Evolutionary conservation across 495 filamentous ascomycete genomes (phyloP).

Genomic region (Daldinia decipiens): DNA sequence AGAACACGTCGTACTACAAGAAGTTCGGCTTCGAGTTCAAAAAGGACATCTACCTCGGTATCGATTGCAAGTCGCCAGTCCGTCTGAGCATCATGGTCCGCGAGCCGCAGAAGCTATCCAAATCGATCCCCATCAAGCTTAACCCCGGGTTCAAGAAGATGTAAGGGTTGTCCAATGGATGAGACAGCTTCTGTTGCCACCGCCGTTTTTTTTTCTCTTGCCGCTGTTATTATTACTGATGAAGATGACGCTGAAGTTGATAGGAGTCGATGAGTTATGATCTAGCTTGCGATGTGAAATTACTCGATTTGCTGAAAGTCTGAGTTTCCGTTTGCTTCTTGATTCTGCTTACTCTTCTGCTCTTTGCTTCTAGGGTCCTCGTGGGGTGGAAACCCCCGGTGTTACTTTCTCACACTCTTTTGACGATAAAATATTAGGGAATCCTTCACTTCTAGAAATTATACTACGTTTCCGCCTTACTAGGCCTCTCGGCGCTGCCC

Average conservation of each 20-base stretch:
- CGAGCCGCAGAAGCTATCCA: constrained; percentile 61
- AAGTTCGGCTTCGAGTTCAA: constrained; percentile 73
- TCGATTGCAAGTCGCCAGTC: constrained; percentile 67
- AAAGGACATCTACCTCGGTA: constrained; percentile 66
- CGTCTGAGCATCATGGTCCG: constrained; percentile 81
- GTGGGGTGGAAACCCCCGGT: constrained; percentile 29
- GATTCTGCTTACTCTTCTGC: constrained; percentile 27
- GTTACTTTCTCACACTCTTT: constrained; percentile 39
- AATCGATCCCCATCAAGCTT: constrained; percentile 51
- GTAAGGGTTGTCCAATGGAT: constrained; percentile 21
- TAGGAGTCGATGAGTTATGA: constrained; percentile 24
- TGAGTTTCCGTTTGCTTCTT: constrained; percentile 15
- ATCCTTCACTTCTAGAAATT: constrained; percentile 2
- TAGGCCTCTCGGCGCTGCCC: constrained; percentile 9
- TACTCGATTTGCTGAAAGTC: constrained; percentile 17
- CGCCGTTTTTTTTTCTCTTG: neutral
- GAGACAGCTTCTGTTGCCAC: constrained; percentile 27
- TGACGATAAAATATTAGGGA: constrained; percentile 10
- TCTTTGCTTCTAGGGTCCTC: constrained; percentile 23
- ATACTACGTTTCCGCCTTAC: neutral
- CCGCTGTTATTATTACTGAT: constrained; percentile 24
- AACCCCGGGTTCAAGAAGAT: constrained; percentile 44
- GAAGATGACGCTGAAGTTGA: constrained; percentile 21
- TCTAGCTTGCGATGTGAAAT: constrained; percentile 22
- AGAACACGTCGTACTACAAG: constrained; percentile 74